Evolutionary conservation across 352 stramenopile genomes (phyloP).

Genomic region (Elongisporangium undulatum): DNA sequence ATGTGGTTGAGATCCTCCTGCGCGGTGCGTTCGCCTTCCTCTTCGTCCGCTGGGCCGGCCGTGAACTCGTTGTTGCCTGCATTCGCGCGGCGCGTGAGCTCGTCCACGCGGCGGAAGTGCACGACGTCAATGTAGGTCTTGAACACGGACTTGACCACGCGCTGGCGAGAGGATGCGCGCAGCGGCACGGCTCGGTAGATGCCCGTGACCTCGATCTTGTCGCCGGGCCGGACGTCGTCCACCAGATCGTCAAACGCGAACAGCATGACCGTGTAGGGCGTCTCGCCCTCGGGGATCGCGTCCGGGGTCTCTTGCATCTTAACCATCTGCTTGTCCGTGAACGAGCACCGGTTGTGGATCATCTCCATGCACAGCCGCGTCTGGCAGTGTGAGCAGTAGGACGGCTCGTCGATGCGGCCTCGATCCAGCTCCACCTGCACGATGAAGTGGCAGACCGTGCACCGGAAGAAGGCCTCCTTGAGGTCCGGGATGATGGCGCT

Average conservation of each 20-base stretch:
- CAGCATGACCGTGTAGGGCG: constrained; percentile 95
- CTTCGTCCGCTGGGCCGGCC: constrained; percentile 22
- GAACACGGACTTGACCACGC: constrained; percentile 96
- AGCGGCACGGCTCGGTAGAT: constrained; percentile 96
- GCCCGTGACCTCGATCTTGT: constrained; percentile 95
- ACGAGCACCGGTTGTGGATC: constrained; percentile 97
- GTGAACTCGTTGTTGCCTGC: constrained; percentile 12
- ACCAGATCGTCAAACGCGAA: constrained; percentile 99
- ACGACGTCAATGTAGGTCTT: constrained; percentile 99
- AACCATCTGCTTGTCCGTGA: constrained; percentile 98
- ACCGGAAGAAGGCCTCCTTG: constrained; percentile 97
- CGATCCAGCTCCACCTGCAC: constrained; percentile 93
- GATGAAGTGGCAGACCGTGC: constrained; percentile 90
- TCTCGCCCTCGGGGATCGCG: constrained; percentile 97
- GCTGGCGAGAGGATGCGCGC: constrained; percentile 91
- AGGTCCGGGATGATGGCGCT: constrained; percentile 98
- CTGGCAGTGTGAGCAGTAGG: constrained; percentile 84
- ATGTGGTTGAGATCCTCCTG: constrained; percentile 28
- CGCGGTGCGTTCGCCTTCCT: constrained; percentile 20
- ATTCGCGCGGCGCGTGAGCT: constrained; percentile 50
- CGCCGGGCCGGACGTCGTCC: constrained; percentile 95
- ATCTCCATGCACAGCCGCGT: constrained; percentile 93
- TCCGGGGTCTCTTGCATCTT: constrained; percentile 98
- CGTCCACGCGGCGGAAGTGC: constrained; percentile 94
- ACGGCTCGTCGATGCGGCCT: constrained; percentile 95